Conservation (phyloP, 441 rosid species). For the Eutrema salsugineum region DNA sequence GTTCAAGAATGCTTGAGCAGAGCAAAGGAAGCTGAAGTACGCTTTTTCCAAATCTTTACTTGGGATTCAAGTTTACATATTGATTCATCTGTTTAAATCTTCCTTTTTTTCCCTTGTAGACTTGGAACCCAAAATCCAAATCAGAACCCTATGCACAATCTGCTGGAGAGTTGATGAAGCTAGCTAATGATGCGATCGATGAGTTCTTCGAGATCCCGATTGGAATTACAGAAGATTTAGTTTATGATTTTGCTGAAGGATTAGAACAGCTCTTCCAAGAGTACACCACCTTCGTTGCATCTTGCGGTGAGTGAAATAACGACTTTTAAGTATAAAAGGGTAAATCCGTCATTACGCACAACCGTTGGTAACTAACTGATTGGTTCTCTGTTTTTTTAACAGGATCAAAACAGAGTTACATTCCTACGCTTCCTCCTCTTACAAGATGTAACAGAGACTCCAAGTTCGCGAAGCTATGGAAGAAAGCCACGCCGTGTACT, state of each 20-base stretch:
- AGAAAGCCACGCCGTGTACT: slow-evolving; percentile 66
- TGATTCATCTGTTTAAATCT: not conserved
- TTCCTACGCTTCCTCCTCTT: slow-evolving; percentile 78
- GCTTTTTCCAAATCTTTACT: slow-evolving; percentile 13
- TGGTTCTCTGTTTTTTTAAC: not conserved
- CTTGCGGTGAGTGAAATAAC: slow-evolving; percentile 58
- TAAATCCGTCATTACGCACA: not conserved
- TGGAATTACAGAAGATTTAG: slow-evolving; percentile 64
- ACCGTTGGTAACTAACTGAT: not conserved
- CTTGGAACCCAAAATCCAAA: slow-evolving; percentile 91
- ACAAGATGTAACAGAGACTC: slow-evolving; percentile 77
- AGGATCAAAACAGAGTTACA: slow-evolving; percentile 79
- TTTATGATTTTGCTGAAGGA: slow-evolving; percentile 65
- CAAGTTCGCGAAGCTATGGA: slow-evolving; percentile 62
- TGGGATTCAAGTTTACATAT: not conserved
- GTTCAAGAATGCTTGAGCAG: slow-evolving; percentile 48
- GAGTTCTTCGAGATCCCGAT: slow-evolving; percentile 78
- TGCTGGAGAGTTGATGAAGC: slow-evolving; percentile 58
- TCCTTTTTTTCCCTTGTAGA: slow-evolving; percentile 33
- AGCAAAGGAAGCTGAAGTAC: slow-evolving; percentile 75
- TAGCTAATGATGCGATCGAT: slow-evolving; percentile 53
- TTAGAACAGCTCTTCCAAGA: slow-evolving; percentile 63
- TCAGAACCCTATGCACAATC: slow-evolving; percentile 79
- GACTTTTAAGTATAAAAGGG: not conserved
- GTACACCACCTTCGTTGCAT: slow-evolving; percentile 60